Conservation (phyloP, 192 early-diverging fungal genomes). For the Allomyces macrogynus region DNA sequence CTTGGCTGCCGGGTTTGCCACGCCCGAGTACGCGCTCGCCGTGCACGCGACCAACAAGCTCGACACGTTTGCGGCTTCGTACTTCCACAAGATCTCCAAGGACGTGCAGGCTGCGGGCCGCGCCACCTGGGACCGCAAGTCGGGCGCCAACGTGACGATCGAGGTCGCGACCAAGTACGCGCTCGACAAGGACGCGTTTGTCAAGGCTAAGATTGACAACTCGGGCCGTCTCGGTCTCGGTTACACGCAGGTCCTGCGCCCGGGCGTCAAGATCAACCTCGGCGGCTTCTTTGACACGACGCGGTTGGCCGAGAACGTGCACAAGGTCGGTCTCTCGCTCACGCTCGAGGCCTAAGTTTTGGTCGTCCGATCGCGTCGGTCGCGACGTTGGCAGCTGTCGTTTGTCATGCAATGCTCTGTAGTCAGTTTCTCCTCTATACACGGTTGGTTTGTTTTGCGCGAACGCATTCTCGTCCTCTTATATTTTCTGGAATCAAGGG, state of each 20-base stretch:
- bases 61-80: slow-evolving; percentile 70
- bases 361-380: not conserved
- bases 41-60: slow-evolving; percentile 82
- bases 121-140: slow-evolving; percentile 63
- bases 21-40: slow-evolving; percentile 69
- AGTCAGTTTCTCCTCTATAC: no score
- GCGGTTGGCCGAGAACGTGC: slow-evolving; percentile 76
- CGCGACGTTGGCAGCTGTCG: no score
- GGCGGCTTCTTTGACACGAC: slow-evolving; percentile 89
- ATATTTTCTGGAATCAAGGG: no score
- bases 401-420: no score
- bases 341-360: slow-evolving; percentile 65
- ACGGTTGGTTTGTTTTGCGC: no score
- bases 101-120: slow-evolving; percentile 88
- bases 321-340: slow-evolving; percentile 82
- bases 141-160: slow-evolving; percentile 48
- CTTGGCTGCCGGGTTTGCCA: slow-evolving; percentile 65
- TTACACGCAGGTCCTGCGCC: slow-evolving; percentile 80
- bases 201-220: slow-evolving; percentile 73
- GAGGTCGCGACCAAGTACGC: slow-evolving; percentile 90
- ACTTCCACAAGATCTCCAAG: slow-evolving; percentile 87
- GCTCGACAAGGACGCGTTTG: slow-evolving; percentile 68
- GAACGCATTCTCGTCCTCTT: not conserved
- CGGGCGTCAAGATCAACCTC: slow-evolving; percentile 81
- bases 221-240: slow-evolving; percentile 74